phyloP scores from a whole-genome alignment of 1,284 basidiomycete genomes.

The Ustilago sp. region DNA sequence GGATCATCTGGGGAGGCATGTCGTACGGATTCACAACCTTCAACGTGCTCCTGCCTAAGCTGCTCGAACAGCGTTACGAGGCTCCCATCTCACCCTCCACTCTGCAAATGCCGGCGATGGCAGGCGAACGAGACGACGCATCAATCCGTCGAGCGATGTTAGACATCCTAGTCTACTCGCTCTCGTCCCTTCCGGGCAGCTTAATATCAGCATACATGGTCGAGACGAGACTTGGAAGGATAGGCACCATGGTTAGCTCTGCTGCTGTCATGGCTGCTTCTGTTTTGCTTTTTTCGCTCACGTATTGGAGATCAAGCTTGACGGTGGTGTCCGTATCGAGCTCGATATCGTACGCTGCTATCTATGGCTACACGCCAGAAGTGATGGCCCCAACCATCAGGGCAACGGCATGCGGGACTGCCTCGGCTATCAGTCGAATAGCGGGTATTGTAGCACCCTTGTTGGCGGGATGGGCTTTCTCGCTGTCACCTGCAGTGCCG shows the following conservation, averaged over 20 bases:
- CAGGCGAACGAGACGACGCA: conserved; percentile 27
- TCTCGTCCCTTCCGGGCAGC: conserved; percentile 58
- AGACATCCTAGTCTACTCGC: conserved; percentile 61
- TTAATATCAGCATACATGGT: conserved; percentile 91
- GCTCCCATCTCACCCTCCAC: background rate
- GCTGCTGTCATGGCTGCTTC: conserved; percentile 48
- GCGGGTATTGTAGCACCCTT: conserved; percentile 65
- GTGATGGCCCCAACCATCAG: conserved; percentile 62
- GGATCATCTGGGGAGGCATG: conserved; percentile 65
- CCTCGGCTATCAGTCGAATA: conserved; percentile 61
- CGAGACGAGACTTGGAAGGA: conserved; percentile 80
- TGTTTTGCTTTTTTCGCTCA: conserved; percentile 54
- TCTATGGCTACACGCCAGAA: conserved; percentile 67
- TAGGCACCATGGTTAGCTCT: conserved; percentile 74
- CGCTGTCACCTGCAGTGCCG: conserved; percentile 35
- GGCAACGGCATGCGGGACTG: conserved; percentile 62
- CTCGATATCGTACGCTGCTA: conserved; percentile 63
- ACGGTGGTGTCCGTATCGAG: conserved; percentile 57
- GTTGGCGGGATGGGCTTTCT: conserved; percentile 55
- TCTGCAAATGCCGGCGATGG: background rate
- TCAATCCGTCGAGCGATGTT: conserved; percentile 36
- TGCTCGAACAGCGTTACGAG: conserved; percentile 72
- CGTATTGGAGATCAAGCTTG: conserved; percentile 27
- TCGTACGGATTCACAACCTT: conserved; percentile 88
- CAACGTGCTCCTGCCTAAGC: conserved; percentile 93